phyloP scores from a whole-genome alignment of 257 asterid genomes.

The Catharanthus roseus region DNA sequence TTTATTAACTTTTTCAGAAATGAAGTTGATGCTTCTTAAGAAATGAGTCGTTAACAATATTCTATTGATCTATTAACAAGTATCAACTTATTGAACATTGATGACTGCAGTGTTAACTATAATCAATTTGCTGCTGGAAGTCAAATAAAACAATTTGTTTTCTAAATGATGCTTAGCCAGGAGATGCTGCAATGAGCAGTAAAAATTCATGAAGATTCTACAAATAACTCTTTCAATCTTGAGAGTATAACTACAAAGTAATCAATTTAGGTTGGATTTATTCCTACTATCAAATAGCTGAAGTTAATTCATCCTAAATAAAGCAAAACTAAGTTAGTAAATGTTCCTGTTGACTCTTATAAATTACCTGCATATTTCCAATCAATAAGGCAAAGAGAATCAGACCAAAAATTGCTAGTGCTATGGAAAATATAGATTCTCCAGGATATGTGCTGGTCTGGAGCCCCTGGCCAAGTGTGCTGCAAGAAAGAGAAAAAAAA shows the following conservation, averaged over 20 bases:
- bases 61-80: neutral
- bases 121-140: neutral
- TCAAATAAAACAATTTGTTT: neutral
- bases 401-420: slow-evolving; percentile 91
- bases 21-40: too few species aligned
- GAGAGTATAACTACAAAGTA: neutral
- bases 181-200: neutral
- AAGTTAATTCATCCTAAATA: neutral
- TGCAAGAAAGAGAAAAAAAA: slow-evolving; percentile 28
- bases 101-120: neutral
- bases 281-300: neutral
- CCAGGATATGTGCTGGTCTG: slow-evolving; percentile 93
- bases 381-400: slow-evolving; percentile 91
- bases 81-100: neutral
- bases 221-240: neutral
- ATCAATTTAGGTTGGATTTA: neutral
- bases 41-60: neutral
- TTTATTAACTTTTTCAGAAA: too few species aligned
- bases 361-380: slow-evolving; percentile 96
- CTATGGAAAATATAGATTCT: slow-evolving; percentile 92
- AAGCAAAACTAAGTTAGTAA: neutral
- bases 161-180: neutral
- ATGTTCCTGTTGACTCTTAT: neutral
- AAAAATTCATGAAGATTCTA: neutral
- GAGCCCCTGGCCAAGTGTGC: slow-evolving; percentile 99